Percentiles rank a stretch among this genome's conserved stretches.
Evolutionary conservation across 768 basidiomycete species (phyloP).

Genomic region (Naganishia vishniacii): DNA sequence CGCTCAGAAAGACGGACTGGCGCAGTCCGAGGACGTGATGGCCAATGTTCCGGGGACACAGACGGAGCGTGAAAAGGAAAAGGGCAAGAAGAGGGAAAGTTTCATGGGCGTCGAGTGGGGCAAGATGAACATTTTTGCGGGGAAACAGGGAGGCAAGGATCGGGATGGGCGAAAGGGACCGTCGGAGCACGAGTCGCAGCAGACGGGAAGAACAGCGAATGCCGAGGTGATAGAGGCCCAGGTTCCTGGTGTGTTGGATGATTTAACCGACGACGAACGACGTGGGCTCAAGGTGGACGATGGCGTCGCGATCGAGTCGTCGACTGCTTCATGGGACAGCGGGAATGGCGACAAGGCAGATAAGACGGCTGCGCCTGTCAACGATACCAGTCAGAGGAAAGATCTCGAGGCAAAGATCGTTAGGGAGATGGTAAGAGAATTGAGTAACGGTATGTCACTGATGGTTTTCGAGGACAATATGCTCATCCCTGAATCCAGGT

Average conservation of each 20-base stretch:
- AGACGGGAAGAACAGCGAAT: neutral
- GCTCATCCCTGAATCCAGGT: slow-evolving; percentile 58
- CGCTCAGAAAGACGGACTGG: neutral
- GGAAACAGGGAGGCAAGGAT: neutral
- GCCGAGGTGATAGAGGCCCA: slow-evolving; percentile 2
- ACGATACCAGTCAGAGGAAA: slow-evolving; percentile 32
- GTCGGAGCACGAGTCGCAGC: too few relatives aligned
- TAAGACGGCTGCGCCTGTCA: neutral
- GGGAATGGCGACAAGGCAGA: slow-evolving; percentile 7
- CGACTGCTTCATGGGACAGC: neutral
- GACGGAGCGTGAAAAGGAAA: slow-evolving; percentile 11
- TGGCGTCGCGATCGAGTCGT: slow-evolving; percentile 16
- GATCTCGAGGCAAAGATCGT: slow-evolving; percentile 81
- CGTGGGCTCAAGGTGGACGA: slow-evolving; percentile 14
- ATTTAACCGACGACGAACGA: slow-evolving; percentile 4
- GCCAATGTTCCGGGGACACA: slow-evolving; percentile 19
- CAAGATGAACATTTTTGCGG: slow-evolving; percentile 16
- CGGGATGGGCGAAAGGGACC: neutral
- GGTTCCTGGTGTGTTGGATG: slow-evolving; percentile 21
- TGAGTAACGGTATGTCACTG: slow-evolving; percentile 21
- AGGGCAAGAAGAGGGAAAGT: slow-evolving; percentile 11
- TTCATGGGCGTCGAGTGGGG: slow-evolving; percentile 25
- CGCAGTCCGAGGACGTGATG: slow-evolving; percentile 17
- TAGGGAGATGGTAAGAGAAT: slow-evolving; percentile 66
- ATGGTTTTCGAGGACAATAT: neutral